A percentile compares a stretch with the other conserved stretches of the same genome.
phyloP scores from a whole-genome alignment of 345 rosid genomes.

The Raphanus raphanistrum region DNA sequence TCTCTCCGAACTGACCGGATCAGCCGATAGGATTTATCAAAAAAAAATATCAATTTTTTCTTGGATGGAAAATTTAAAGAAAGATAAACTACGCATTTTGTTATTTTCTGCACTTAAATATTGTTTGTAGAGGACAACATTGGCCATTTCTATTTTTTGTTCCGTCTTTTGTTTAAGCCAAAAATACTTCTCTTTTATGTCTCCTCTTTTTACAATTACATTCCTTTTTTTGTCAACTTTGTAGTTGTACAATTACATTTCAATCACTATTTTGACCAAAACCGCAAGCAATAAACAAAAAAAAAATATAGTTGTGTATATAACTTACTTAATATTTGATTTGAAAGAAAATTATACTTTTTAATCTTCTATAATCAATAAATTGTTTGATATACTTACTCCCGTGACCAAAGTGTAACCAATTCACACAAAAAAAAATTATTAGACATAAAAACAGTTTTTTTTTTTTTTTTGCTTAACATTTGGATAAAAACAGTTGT shows the following conservation, averaged over 20 bases:
- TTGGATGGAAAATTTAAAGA: constrained; percentile 17
- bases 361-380: background rate
- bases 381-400: constrained; percentile 6
- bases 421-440: constrained; percentile 6
- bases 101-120: constrained; percentile 22
- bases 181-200: constrained; percentile 33
- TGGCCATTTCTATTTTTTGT: constrained; percentile 39
- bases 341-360: background rate
- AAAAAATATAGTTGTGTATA: background rate
- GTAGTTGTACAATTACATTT: constrained; percentile 3
- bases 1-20: too few species aligned
- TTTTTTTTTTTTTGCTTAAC: too few species aligned
- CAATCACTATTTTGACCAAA: constrained; percentile 32
- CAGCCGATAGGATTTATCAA: too few species aligned
- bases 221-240: background rate
- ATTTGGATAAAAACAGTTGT: background rate
- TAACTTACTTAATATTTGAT: constrained; percentile 6
- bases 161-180: constrained; percentile 31
- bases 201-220: constrained; percentile 19
- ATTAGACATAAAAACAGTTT: background rate
- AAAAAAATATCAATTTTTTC: background rate
- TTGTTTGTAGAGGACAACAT: constrained; percentile 36
- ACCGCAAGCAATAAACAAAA: background rate
- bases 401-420: constrained; percentile 29
- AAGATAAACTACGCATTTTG: constrained; percentile 20